Percentiles rank a stretch among this genome's conserved stretches.
phyloP scores from a whole-genome alignment of 208 protist genomes.

The Herpetomonas muscarum region DNA sequence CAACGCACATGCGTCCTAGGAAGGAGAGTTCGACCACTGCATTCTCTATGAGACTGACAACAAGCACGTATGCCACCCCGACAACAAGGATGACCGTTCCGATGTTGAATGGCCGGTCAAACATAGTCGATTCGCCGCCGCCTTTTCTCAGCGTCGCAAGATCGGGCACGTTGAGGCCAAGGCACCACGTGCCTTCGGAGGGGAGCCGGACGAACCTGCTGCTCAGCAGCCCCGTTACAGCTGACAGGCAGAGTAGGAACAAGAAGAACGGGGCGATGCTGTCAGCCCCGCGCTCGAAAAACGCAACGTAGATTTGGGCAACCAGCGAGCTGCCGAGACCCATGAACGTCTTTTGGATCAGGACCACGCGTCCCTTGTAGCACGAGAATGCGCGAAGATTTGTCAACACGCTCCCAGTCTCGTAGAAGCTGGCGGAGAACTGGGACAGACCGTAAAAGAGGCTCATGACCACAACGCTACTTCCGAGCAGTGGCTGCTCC shows the following conservation, averaged over 20 bases:
- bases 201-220: conserved; percentile 52
- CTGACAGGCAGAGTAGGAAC: conserved; percentile 54
- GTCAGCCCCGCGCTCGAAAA: conserved; percentile 41
- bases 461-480: conserved; percentile 40
- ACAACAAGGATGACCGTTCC: conserved; percentile 50
- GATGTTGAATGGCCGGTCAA: conserved; percentile 54
- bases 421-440: conserved; percentile 81
- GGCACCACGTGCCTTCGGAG: conserved; percentile 32
- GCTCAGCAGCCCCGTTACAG: conserved; percentile 45
- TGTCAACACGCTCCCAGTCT: conserved; percentile 69
- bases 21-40: conserved; percentile 19
- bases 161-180: conserved; percentile 68
- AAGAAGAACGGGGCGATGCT: conserved; percentile 62
- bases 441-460: conserved; percentile 74
- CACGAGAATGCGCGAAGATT: conserved; percentile 72
- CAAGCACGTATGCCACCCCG: conserved; percentile 42
- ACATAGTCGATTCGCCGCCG: conserved; percentile 55
- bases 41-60: conserved; percentile 52
- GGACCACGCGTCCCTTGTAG: conserved; percentile 69
- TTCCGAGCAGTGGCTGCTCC: conserved; percentile 31
- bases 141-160: conserved; percentile 26
- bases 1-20: conserved; percentile 30
- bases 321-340: conserved; percentile 74
- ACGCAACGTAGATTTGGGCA: conserved; percentile 67
- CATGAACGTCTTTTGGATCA: conserved; percentile 89